phyloP scores from a whole-genome alignment of 2,329 filamentous ascomycete genomes.

The Aplosporella prunicola region DNA sequence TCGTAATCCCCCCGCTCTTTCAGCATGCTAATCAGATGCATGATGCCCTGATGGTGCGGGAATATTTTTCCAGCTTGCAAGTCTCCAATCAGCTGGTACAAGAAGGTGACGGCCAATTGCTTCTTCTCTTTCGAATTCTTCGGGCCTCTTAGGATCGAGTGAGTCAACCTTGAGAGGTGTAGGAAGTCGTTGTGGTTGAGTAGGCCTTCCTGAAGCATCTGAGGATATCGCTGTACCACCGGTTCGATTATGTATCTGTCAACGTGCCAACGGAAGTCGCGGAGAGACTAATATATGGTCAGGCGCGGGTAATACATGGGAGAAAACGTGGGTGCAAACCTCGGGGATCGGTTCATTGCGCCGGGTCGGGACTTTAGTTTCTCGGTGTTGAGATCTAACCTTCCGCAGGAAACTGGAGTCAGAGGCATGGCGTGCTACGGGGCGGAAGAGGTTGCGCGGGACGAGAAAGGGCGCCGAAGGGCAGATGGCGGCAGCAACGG shows the following conservation, averaged over 20 bases:
- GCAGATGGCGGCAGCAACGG: slow-evolving; percentile 22
- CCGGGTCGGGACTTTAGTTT: too few species aligned
- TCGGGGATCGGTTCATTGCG: too few species aligned
- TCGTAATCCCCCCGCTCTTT: slow-evolving; percentile 36
- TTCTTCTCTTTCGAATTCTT: too few species aligned
- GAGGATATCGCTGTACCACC: slow-evolving; percentile 1
- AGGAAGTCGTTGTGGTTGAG: slow-evolving; percentile 1
- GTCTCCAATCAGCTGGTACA: too few species aligned
- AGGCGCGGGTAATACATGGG: too few species aligned
- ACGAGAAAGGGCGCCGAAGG: slow-evolving; percentile 28
- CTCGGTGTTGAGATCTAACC: not conserved
- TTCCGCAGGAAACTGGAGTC: slow-evolving; percentile 1
- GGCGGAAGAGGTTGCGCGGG: slow-evolving; percentile 16
- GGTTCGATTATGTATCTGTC: too few species aligned
- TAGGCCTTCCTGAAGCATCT: not conserved
- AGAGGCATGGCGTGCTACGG: too few species aligned
- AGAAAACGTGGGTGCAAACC: too few species aligned
- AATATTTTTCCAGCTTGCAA: not conserved
- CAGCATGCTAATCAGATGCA: slow-evolving; percentile 40
- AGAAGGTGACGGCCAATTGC: too few species aligned
- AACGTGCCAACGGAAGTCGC: too few species aligned
- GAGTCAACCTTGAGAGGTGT: not conserved
- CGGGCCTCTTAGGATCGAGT: too few species aligned
- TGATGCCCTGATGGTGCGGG: not conserved
- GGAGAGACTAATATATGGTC: too few species aligned